phyloP scores from a whole-genome alignment of 2,329 filamentous ascomycete genomes.

The Trichoderma semiorbis region DNA sequence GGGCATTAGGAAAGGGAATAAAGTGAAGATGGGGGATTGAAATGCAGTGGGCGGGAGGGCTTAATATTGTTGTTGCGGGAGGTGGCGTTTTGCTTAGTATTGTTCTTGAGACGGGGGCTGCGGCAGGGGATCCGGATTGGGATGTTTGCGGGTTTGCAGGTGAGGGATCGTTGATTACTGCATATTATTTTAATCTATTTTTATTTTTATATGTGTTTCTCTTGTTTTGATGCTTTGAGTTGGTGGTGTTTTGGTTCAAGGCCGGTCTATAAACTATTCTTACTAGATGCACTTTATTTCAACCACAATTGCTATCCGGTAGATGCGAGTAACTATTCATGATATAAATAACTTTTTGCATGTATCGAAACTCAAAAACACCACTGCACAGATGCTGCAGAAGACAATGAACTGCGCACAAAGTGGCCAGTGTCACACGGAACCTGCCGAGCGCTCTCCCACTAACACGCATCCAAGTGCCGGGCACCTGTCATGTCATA shows the following conservation, averaged over 20 bases:
- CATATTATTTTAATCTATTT: background rate
- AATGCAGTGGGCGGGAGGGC: conserved; percentile 18
- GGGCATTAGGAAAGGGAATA: background rate
- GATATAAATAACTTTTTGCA: background rate
- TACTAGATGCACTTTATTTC: background rate
- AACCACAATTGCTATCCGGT: background rate
- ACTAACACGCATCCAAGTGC: background rate
- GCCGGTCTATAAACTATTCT: background rate
- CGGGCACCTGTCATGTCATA: background rate
- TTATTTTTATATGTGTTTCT: background rate
- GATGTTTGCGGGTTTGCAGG: conserved; percentile 4
- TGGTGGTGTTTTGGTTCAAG: background rate
- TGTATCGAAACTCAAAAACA: background rate
- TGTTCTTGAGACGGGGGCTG: conserved; percentile 29
- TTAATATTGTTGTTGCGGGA: conserved; percentile 34
- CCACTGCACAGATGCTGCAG: background rate
- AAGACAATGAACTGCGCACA: background rate
- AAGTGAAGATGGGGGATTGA: background rate
- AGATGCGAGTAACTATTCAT: background rate
- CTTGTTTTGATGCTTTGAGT: background rate
- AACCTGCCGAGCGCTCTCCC: background rate
- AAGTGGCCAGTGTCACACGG: background rate
- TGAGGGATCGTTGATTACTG: background rate
- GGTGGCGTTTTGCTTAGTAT: conserved; percentile 33
- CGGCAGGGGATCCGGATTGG: background rate